Conservation (phyloP, 202 grass and related monocot species). For the Schoenoplectus tabernaemontani region DNA sequence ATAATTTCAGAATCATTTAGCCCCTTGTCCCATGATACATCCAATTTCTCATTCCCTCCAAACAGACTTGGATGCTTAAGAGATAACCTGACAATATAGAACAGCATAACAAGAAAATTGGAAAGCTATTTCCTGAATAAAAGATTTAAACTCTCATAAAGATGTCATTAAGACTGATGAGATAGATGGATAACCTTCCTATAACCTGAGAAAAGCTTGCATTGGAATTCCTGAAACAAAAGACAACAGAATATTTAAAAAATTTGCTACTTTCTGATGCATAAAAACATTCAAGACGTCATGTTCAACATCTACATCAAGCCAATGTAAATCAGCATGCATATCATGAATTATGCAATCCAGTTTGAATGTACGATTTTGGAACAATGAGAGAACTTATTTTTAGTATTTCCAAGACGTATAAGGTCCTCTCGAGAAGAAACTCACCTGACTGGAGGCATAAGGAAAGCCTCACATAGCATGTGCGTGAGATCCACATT, state of each 20-base stretch:
- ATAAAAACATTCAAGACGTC: not conserved
- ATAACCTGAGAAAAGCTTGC: slow-evolving; percentile 54
- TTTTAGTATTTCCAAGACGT: too few relatives aligned
- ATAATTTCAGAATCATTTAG: slow-evolving; percentile 68
- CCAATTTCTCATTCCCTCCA: slow-evolving; percentile 81
- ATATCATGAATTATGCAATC: not conserved
- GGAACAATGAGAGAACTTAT: not conserved
- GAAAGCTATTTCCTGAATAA: not conserved
- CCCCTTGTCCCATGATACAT: slow-evolving; percentile 80
- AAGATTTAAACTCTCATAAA: not conserved
- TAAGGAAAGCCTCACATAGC: slow-evolving; percentile 57
- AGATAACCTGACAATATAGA: slow-evolving; percentile 50
- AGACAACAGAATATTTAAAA: not conserved
- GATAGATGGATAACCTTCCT: slow-evolving; percentile 47
- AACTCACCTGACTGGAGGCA: slow-evolving; percentile 56
- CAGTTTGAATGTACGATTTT: not conserved
- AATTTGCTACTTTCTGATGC: not conserved
- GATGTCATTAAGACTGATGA: not conserved
- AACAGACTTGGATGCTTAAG: slow-evolving; percentile 82
- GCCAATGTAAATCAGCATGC: not conserved
- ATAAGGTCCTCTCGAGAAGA: too few relatives aligned
- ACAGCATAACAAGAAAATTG: too few relatives aligned
- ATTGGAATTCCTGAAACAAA: slow-evolving; percentile 40
- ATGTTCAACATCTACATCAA: not conserved
- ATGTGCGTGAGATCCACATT: slow-evolving; percentile 76